A percentile compares a stretch with the other conserved stretches of the same genome.
Evolutionary conservation across 1,284 basidiomycete genomes (phyloP).

Genomic region (Trichosporon coremiiforme): DNA sequence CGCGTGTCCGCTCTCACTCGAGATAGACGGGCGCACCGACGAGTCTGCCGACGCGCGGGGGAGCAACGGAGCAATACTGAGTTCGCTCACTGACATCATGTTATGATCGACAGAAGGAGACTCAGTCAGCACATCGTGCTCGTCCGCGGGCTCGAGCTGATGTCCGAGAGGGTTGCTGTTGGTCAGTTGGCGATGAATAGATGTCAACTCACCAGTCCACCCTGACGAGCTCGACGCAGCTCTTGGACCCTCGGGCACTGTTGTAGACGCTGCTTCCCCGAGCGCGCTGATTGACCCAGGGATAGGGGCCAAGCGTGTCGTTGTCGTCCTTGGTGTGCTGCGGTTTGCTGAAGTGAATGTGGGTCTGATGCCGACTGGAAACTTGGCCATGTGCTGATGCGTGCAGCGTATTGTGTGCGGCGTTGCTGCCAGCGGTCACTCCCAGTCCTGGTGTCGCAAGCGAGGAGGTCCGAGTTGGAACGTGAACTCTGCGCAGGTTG

Average conservation of each 20-base stretch:
- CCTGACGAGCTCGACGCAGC: neutral
- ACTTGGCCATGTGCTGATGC: neutral
- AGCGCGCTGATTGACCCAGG: neutral
- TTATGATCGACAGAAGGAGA: neutral
- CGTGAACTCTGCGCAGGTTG: neutral
- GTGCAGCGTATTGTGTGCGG: neutral
- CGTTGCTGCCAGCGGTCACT: neutral
- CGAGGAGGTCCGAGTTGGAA: constrained; percentile 8
- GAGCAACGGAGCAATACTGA: constrained; percentile 6
- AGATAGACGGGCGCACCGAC: neutral
- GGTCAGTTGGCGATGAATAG: neutral
- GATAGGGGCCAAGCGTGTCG: neutral
- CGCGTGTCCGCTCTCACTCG: constrained; percentile 12
- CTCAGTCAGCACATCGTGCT: constrained; percentile 3
- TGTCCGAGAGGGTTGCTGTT: neutral
- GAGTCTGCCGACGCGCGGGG: neutral
- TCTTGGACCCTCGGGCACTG: neutral
- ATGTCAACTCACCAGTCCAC: neutral
- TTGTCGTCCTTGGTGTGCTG: neutral
- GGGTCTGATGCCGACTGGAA: neutral
- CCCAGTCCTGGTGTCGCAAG: neutral
- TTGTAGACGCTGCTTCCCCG: neutral
- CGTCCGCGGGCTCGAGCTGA: neutral
- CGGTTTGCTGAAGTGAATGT: neutral
- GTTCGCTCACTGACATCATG: constrained; percentile 9